Evolutionary conservation across 2,329 filamentous ascomycete genomes (phyloP), one percentile per base, ranked within the genome.

Genomic region (Ceratocystis huliohia): DNA sequence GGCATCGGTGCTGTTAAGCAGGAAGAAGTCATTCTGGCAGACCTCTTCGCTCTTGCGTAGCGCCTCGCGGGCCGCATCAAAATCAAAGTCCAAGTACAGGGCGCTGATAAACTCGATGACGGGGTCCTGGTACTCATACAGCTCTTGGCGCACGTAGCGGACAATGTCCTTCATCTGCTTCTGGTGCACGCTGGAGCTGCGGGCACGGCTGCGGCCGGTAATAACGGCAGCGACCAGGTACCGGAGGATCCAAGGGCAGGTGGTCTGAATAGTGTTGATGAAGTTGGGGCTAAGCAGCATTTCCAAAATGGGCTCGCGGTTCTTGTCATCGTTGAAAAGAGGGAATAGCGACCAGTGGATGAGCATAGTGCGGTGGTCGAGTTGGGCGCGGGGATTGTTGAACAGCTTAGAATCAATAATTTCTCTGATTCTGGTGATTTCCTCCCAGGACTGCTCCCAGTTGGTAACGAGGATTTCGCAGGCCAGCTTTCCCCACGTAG

Each of bases 181-280:
- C 82, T 97, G 93, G 81, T 99, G 95, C 73, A 86, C 81, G 70
- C 86, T 86, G 67, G 88, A 89, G 80, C 94, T 96, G 75, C 91
- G 87, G 57, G 85, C 77, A 70, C 91, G 88, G 75, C 82, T 86
- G 69, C 91, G 89, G 80, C 93, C 94, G 69, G 92, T 96, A 77
- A 99, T 96, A 73, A 99, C 93, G 71, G 93, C 89, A 63, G 91
- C 92, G 68, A 91, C 87, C 68, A 99, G 84, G 78, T 99, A 99
- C 72, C 94, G 88, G 73, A 99, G 83, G 70, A 96, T 86, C 94
- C 94, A 99, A 5, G 94, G 93, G 82, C 91, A 96, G 73, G 87
- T 88, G 68, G 94, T 96, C 83, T 99, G 94, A 76, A 99, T 96
- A 73, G 93, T 97, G 85, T 97, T 99, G 85, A 99, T 99, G 83